Base-by-base conservation (phyloP, 2,329 filamentous ascomycete genomes). In the Stemphylium beticola region DNA sequence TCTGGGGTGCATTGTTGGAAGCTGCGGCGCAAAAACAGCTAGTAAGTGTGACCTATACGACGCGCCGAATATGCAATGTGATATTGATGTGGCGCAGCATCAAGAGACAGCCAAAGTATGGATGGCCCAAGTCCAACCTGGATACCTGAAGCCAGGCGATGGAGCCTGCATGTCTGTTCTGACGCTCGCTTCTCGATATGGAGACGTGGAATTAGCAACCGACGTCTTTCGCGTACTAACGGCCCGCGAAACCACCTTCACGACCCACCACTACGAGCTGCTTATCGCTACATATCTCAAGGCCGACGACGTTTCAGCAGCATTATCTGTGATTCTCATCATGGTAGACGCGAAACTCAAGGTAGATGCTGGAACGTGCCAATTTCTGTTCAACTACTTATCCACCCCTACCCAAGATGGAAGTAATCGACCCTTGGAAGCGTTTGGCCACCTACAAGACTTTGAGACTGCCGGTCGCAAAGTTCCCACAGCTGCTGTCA, bases 1-100 rank as follows among this genome's bases (percentile, higher is more conserved):
- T 93, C 3, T 92, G 91, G 83, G 83, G 84, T 46, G 85, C 88
- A 64, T 76, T 95, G 29, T 80, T 98, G n/a, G 90, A 93, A 60
- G 78, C 81, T n/a, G 92, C 90, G 55, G 88, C 87, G 61, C 80
- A 82, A 44, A 80, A 80, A 22, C 81, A 83, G 50, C 85, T 90
- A 68, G 81, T 82, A 64, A 57, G 75, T 50, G 20, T 26, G 9
- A 11, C 15, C 22, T 24, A 7, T 7, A 24, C 22, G 8, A 24
- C 22, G 56, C 18, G 4, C 37, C 24, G 1, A 8, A 29, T 12
- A 14, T 29, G 17, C 9, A 24, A 34, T 8, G 18, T 6, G 8
- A 20, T 46, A 24, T 62, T 67, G 43, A 68, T 48, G 10, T 8
- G 8, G 49, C 57, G 33, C 37, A 89, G 75, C 82, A 89, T 64